Evolutionary conservation across 176 grass and related monocot species (phyloP).

Genomic region (Neostapfia colusana): DNA sequence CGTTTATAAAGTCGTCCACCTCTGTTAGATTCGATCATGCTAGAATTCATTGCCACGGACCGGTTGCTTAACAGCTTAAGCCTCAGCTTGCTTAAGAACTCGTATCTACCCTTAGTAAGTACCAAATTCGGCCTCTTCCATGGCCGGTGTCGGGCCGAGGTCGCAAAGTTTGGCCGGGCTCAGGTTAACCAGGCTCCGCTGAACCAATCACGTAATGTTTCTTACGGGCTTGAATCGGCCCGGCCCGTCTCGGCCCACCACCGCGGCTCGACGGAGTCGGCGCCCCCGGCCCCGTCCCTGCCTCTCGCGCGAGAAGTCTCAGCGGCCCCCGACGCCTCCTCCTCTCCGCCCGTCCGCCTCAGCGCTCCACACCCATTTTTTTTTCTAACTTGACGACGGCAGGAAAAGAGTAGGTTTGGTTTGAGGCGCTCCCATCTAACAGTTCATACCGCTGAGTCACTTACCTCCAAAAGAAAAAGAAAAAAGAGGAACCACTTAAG

Average conservation of each 20-base stretch:
- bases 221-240: neutral
- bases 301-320: too few relatives aligned
- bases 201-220: neutral
- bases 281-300: neutral
- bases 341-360: neutral
- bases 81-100: neutral
- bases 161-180: too few relatives aligned
- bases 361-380: too few relatives aligned
- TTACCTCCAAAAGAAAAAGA: too few relatives aligned
- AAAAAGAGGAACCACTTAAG: neutral
- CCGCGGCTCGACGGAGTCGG: too few relatives aligned
- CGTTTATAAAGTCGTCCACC: neutral
- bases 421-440: neutral
- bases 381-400: too few relatives aligned
- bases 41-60: neutral
- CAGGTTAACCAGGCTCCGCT: too few relatives aligned
- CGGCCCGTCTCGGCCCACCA: too few relatives aligned
- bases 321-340: neutral
- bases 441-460: neutral
- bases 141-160: too few relatives aligned
- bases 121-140: too few relatives aligned
- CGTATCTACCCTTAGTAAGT: neutral
- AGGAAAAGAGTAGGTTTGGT: neutral
- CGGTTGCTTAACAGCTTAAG: neutral
- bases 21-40: neutral